Percentiles rank a stretch among this genome's conserved stretches.
These are phyloP conservation scores for Centrapalus pauciflorus DNA, from an alignment of 129 eudicot genomes.

Conservation along the genomic window DNA sequence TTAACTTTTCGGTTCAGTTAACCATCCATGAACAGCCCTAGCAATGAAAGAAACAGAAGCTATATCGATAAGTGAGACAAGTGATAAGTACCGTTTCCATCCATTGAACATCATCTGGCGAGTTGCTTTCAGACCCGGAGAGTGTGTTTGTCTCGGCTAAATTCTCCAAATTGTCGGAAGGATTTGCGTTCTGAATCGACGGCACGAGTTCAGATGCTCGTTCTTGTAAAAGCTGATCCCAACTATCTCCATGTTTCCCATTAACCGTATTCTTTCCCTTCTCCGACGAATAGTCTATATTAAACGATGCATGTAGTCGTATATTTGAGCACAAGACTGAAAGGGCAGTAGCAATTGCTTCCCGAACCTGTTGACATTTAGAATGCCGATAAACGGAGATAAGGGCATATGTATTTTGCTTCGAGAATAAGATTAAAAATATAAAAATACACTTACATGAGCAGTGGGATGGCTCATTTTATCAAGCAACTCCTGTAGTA, in stretches of 20 bases:
- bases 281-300: constrained; percentile 15
- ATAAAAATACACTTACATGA: constrained; percentile 55
- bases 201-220: constrained; percentile 69
- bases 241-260: constrained; percentile 32
- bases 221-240: constrained; percentile 55
- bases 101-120: constrained; percentile 86
- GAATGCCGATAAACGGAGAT: background rate
- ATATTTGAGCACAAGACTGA: constrained; percentile 92
- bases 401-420: background rate
- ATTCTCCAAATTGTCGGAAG: constrained; percentile 53
- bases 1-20: too few species aligned
- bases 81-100: constrained; percentile 79
- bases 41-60: background rate
- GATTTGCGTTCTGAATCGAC: constrained; percentile 59
- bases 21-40: too few species aligned
- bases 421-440: background rate
- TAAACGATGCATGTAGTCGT: constrained; percentile 52
- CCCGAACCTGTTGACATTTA: constrained; percentile 70
- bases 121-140: constrained; percentile 47
- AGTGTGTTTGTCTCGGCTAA: constrained; percentile 28
- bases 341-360: constrained; percentile 84
- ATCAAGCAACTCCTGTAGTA: constrained; percentile 71
- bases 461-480: constrained; percentile 94
- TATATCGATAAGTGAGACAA: too few species aligned
- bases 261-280: constrained; percentile 19